A percentile compares a stretch with the other conserved stretches of the same genome.
These are phyloP conservation scores for Thalassiosira allenii DNA, from an alignment of 352 stramenopile genomes.

Conservation along the genomic window DNA sequence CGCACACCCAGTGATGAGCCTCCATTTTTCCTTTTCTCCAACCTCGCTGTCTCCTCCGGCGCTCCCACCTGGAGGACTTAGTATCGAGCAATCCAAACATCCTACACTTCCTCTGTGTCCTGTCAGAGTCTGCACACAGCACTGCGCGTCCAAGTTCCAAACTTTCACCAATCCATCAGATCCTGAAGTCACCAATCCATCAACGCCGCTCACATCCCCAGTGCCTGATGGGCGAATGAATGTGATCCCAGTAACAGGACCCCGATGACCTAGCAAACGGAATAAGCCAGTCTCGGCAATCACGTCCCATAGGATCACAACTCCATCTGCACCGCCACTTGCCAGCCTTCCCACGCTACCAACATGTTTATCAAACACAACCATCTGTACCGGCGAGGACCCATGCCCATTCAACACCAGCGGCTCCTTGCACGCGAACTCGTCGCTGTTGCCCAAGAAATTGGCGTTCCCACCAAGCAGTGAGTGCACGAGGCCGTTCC, in stretches of 20 bases:
- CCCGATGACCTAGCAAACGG: conserved; percentile 77
- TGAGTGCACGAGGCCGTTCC: conserved; percentile 68
- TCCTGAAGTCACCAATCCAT: conserved; percentile 77
- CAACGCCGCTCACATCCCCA: conserved; percentile 28
- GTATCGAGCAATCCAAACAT: conserved; percentile 56
- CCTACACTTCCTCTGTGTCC: conserved; percentile 76
- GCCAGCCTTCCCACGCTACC: conserved; percentile 62
- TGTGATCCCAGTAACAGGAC: conserved; percentile 75
- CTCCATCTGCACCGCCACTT: conserved; percentile 77
- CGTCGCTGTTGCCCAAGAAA: conserved; percentile 42
- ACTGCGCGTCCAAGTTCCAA: conserved; percentile 85
- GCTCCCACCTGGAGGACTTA: conserved; percentile 13
- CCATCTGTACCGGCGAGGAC: conserved; percentile 69
- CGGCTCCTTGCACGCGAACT: conserved; percentile 73
- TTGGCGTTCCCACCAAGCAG: conserved; percentile 59
- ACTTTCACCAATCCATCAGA: conserved; percentile 85
- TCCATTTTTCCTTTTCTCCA: conserved; percentile 41
- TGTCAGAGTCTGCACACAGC: conserved; percentile 84
- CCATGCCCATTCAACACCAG: conserved; percentile 83
- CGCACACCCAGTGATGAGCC: conserved; percentile 79
- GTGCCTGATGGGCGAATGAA: conserved; percentile 58
- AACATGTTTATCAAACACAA: conserved; percentile 70
- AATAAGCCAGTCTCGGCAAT: conserved; percentile 84
- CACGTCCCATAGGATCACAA: conserved; percentile 85
- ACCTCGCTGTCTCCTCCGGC: conserved; percentile 14